Conservation (phyloP, 192 early-diverging fungal species). For the Backusella circina region DNA sequence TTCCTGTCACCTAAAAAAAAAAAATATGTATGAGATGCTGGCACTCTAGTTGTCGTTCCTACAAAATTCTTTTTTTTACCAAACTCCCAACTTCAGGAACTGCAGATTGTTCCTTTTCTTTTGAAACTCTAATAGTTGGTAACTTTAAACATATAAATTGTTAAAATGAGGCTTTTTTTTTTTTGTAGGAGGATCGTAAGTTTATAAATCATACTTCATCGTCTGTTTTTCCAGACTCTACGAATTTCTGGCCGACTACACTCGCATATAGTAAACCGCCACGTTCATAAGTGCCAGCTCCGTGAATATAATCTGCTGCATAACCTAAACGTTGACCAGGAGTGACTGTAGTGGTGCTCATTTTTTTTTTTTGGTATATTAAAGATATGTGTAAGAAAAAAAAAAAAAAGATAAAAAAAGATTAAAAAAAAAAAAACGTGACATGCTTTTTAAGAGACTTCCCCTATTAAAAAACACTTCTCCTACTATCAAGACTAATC, state of each 20-base stretch:
- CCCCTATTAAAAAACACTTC: too few relatives aligned
- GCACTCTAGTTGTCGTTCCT: background rate
- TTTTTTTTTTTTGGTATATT: background rate
- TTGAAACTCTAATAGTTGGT: constrained; percentile 53
- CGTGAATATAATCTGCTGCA: constrained; percentile 60
- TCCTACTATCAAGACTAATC: too few relatives aligned
- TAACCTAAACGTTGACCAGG: constrained; percentile 79
- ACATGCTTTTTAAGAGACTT: background rate
- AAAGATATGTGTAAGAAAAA: background rate
- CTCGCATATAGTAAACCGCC: constrained; percentile 69
- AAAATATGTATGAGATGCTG: too few relatives aligned
- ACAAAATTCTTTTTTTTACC: constrained; percentile 26
- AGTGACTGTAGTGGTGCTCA: constrained; percentile 40
- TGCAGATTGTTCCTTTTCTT: constrained; percentile 60
- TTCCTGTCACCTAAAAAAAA: constrained; percentile 64
- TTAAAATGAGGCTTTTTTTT: background rate
- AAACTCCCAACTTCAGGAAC: constrained; percentile 75
- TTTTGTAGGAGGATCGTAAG: background rate
- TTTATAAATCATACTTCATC: background rate
- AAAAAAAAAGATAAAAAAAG: background rate
- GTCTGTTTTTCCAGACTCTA: constrained; percentile 1
- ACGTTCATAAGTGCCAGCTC: constrained; percentile 67
- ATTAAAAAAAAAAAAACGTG: background rate
- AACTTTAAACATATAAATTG: constrained; percentile 27
- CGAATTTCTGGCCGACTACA: constrained; percentile 44